phyloP scores from a whole-genome alignment of 202 grass and related monocot species.

The Tripidium arundinaceum region DNA sequence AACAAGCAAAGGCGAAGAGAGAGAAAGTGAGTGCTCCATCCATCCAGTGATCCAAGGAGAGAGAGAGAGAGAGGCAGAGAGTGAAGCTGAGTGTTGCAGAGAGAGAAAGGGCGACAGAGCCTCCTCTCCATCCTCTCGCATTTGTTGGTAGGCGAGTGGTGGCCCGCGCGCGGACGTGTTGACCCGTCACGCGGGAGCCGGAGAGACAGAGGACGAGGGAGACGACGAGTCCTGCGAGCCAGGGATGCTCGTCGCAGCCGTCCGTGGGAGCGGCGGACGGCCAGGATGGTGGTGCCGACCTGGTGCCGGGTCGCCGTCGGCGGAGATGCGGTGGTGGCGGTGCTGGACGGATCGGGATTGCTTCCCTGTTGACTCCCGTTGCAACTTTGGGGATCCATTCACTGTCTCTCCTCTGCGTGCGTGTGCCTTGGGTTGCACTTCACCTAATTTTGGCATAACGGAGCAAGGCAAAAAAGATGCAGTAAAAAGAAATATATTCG shows the following conservation, averaged over 20 bases:
- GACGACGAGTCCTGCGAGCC: conserved; percentile 7
- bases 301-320: conserved; percentile 28
- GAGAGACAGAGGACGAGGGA: background rate
- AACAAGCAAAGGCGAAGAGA: conserved; percentile 3
- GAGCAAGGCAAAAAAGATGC: background rate
- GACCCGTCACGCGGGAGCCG: conserved; percentile 30
- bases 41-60: background rate
- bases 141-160: conserved; percentile 10
- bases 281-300: conserved; percentile 53
- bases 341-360: conserved; percentile 7
- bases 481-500: no score
- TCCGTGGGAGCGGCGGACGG: conserved; percentile 22
- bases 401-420: background rate
- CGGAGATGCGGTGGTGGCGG: conserved; percentile 22
- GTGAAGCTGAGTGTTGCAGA: background rate
- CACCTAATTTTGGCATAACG: background rate
- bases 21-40: conserved; percentile 14
- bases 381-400: background rate
- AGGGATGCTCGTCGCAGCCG: conserved; percentile 13
- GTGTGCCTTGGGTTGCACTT: background rate
- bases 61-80: background rate
- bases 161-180: conserved; percentile 36
- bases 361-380: conserved; percentile 17
- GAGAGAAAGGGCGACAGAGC: background rate
- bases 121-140: background rate